These are phyloP conservation scores for Xylaria nigripes DNA, from an alignment of 495 filamentous ascomycete genomes.

Conservation along the genomic window DNA sequence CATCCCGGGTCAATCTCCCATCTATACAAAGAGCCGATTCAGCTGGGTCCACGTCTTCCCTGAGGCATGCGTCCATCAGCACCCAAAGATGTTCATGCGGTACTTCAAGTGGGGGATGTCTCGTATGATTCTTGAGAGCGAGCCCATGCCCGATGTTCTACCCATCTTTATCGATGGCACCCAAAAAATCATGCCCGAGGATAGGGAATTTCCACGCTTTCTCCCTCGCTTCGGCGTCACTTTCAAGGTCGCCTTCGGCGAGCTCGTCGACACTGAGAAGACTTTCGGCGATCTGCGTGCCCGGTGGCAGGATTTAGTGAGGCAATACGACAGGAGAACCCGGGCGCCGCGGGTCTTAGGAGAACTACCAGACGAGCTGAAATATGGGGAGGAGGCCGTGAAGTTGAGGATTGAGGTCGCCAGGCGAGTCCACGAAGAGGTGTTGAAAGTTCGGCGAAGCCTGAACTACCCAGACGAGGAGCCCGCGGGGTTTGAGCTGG, in stretches of 20 bases:
- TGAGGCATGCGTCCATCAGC: constrained; percentile 88
- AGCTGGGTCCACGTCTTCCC: constrained; percentile 94
- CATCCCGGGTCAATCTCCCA: constrained; percentile 46
- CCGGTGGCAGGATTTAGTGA: constrained; percentile 58
- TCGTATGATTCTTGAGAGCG: constrained; percentile 77
- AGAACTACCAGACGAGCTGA: constrained; percentile 60
- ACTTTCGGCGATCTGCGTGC: constrained; percentile 59
- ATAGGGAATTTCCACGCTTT: constrained; percentile 69
- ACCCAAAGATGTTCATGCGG: constrained; percentile 66
- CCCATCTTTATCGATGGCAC: constrained; percentile 91
- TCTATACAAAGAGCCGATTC: constrained; percentile 45
- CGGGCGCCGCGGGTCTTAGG: constrained; percentile 31
- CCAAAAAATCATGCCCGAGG: constrained; percentile 76
- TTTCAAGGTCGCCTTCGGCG: constrained; percentile 68
- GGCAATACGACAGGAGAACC: constrained; percentile 14
- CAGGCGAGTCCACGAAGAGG: constrained; percentile 63
- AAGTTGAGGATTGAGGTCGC: constrained; percentile 77
- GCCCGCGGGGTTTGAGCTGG: constrained; percentile 32
- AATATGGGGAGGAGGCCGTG: constrained; percentile 63
- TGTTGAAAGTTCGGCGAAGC: constrained; percentile 62
- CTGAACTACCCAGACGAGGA: constrained; percentile 75
- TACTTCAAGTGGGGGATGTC: constrained; percentile 98
- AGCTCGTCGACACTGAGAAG: constrained; percentile 49
- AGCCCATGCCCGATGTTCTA: constrained; percentile 74
- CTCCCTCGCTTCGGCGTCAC: constrained; percentile 65